Evolutionary conservation across 176 grass and related monocot genomes (phyloP).

Genomic region (Themeda triandra): DNA sequence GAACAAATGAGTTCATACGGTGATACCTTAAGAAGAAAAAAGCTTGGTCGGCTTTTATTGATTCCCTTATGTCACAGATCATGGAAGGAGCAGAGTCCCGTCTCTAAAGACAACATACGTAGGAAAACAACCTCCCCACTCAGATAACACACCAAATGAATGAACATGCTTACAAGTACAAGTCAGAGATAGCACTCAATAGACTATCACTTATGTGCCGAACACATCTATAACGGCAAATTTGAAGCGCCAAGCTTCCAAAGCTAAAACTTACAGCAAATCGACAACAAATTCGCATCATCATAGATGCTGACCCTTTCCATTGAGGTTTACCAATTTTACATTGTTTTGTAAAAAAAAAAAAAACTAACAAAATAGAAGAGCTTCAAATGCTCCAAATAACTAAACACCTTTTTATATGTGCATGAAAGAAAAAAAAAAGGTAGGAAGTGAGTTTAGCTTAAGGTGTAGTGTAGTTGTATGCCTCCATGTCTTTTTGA

Average conservation of each 20-base stretch:
- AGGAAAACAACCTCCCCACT: neutral
- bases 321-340: neutral
- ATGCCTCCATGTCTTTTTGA: too few species aligned
- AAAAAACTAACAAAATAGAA: neutral
- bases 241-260: neutral
- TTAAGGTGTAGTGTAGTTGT: neutral
- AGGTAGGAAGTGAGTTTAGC: neutral
- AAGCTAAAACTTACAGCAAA: neutral
- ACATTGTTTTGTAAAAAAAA: neutral
- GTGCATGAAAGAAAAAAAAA: neutral
- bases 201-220: neutral
- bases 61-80: neutral
- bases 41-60: neutral
- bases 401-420: neutral
- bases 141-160: constrained; percentile 6
- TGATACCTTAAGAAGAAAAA: neutral
- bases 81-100: neutral
- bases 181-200: neutral
- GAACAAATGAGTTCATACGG: neutral
- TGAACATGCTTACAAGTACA: neutral
- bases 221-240: neutral
- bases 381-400: neutral
- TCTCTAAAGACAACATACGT: neutral
- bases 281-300: neutral
- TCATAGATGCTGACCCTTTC: neutral